Evolutionary conservation across 768 basidiomycete genomes (phyloP), one percentile per base, ranked within the genome.

Genomic region (Clavaria fumosa): DNA sequence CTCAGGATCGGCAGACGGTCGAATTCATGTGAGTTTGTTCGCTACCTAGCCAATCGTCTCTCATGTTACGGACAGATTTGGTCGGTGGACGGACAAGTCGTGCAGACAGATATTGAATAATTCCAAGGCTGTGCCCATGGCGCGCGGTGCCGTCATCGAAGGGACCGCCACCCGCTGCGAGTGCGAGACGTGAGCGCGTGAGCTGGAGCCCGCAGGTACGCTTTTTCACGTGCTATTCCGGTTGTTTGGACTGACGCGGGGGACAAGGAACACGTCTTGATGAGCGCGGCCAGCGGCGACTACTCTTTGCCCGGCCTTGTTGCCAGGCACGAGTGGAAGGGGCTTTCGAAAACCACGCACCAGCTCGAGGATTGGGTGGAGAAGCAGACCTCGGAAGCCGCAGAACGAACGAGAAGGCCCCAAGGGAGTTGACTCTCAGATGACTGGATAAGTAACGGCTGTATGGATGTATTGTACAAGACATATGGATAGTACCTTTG

Each of bases 251-350:
- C 33, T 24, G 31, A 20, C 22, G 40, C 20, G 5, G 15, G 4
- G 7, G 4, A 27, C 11, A 52, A 82, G 73, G 79, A 91, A 64
- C 90, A 93, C 26, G 76, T 81, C 15, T 53, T 99, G 33, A 81
- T 99, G 77, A 89, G 82, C 44, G 85, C 83, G 4, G 89, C 75
- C 3, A 97, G 95, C 93, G 76, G 80, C 30, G 66, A 61, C 26
- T 61, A 62, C 20, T 58, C 64, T 22, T 69, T 67, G 14, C 75
- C 78, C 9, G 89, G 86, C 24, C 67, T 75, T 30, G 71, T 99
- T 17, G 93, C 91, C 4, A 68, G 82, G 46, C 95, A 99, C 47
- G 86, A 96, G 58, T 99, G 90, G 86, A 95, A 91, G 57, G 90
- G 91, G 4, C 59, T 91, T 38, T 69, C 70, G 1, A 91, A 88